phyloP scores from a whole-genome alignment of 805 yeast species.

The Kluyveromyces aestuarii region DNA sequence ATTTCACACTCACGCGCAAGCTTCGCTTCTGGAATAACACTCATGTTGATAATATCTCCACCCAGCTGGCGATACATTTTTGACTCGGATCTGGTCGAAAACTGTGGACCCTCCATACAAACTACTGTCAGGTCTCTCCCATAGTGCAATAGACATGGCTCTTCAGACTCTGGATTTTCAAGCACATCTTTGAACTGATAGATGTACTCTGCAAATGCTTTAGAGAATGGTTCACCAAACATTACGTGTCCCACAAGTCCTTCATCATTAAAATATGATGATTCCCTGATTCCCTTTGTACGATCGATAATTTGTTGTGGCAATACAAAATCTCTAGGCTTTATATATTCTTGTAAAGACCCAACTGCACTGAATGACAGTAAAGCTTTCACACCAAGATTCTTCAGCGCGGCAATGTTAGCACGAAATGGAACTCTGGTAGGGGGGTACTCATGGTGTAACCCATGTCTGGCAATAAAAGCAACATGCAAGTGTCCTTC shows the following conservation, averaged over 20 bases:
- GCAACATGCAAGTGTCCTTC: conserved; percentile 60
- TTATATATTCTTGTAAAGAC: conserved; percentile 77
- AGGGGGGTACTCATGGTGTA: conserved; percentile 82
- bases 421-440: conserved; percentile 89
- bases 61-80: conserved; percentile 79
- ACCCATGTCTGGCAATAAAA: conserved; percentile 91
- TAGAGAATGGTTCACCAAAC: conserved; percentile 94
- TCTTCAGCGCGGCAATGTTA: conserved; percentile 91
- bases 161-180: conserved; percentile 40
- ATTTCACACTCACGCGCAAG: conserved; percentile 96
- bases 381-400: conserved; percentile 76
- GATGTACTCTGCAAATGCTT: conserved; percentile 56
- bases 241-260: conserved; percentile 97
- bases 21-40: conserved; percentile 94
- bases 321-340: conserved; percentile 92
- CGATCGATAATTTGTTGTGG: conserved; percentile 96
- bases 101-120: conserved; percentile 99
- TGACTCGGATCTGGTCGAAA: conserved; percentile 95
- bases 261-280: conserved; percentile 73
- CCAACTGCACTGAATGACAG: conserved; percentile 96
- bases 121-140: conserved; percentile 73
- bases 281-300: conserved; percentile 88
- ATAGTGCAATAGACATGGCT: conserved; percentile 60
- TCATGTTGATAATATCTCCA: conserved; percentile 94
- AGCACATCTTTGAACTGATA: conserved; percentile 49